A percentile compares a stretch with the other conserved stretches of the same genome.
phyloP scores from a whole-genome alignment of 1,284 basidiomycete species.

The Cronartium quercuum region DNA sequence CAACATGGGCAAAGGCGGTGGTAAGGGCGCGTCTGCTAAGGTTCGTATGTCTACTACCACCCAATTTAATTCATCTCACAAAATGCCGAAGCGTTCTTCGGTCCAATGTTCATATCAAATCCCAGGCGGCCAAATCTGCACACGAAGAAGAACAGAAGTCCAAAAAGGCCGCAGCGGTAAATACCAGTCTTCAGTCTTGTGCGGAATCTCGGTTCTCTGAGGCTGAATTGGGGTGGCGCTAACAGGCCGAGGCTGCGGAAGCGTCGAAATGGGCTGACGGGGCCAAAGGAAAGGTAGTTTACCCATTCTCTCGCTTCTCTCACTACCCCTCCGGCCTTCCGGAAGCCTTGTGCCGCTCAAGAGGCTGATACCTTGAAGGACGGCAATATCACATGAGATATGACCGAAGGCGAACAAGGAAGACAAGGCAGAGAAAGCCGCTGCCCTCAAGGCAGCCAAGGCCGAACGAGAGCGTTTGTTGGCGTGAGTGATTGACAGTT shows the following conservation, averaged over 20 bases:
- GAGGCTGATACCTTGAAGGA: background rate
- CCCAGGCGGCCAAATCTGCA: constrained; percentile 35
- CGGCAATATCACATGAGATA: background rate
- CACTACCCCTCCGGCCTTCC: background rate
- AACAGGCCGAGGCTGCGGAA: constrained; percentile 4
- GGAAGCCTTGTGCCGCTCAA: background rate
- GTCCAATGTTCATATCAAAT: background rate
- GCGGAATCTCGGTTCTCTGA: no score
- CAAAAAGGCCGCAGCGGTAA: constrained; percentile 1
- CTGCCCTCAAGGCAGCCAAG: constrained; percentile 23
- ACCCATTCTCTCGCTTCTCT: background rate
- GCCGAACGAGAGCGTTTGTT: constrained; percentile 30
- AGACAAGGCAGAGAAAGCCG: constrained; percentile 37
- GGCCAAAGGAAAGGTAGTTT: constrained; percentile 15
- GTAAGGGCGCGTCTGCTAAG: constrained; percentile 36
- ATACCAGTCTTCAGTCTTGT: no score
- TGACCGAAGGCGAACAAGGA: constrained; percentile 12
- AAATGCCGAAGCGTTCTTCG: background rate
- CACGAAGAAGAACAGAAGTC: constrained; percentile 30
- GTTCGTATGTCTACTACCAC: background rate
- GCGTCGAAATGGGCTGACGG: constrained; percentile 37
- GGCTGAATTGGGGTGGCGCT: no score
- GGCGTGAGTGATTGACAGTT: constrained; percentile 15
- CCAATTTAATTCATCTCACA: background rate
- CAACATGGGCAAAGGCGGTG: constrained; percentile 23